A percentile compares a stretch with the other conserved stretches of the same genome.
Conservation (phyloP, 768 basidiomycete species). For the Crepidotus variabilis region DNA sequence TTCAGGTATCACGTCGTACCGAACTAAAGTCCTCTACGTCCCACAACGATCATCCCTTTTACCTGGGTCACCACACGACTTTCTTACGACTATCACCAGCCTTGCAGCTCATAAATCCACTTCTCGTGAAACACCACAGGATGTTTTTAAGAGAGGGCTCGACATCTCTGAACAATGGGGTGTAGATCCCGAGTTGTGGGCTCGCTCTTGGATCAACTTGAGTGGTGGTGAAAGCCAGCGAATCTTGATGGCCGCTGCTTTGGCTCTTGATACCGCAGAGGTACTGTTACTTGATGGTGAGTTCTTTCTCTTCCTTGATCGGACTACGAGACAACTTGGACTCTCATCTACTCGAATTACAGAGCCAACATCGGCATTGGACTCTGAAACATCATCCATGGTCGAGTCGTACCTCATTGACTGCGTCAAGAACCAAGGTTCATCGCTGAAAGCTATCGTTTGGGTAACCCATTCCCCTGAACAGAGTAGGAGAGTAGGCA, state of each 20-base stretch:
- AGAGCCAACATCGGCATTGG: slow-evolving; percentile 92
- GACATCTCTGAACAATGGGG: slow-evolving; percentile 64
- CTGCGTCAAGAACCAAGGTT: slow-evolving; percentile 44
- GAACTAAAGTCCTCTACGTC: slow-evolving; percentile 79
- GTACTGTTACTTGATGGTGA: slow-evolving; percentile 77
- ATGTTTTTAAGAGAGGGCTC: slow-evolving; percentile 35
- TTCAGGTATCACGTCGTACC: slow-evolving; percentile 66
- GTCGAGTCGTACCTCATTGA: slow-evolving; percentile 63
- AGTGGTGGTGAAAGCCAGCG: slow-evolving; percentile 88
- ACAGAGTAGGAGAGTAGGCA: slow-evolving; percentile 73
- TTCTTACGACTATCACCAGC: slow-evolving; percentile 52
- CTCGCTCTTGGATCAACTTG: slow-evolving; percentile 71
- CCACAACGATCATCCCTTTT: slow-evolving; percentile 89
- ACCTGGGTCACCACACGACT: slow-evolving; percentile 73
- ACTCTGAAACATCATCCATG: slow-evolving; percentile 55
- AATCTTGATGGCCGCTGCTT: slow-evolving; percentile 71
- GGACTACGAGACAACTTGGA: background rate
- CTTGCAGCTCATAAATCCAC: slow-evolving; percentile 44
- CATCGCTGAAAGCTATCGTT: slow-evolving; percentile 64
- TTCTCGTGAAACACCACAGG: slow-evolving; percentile 10
- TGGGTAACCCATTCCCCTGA: slow-evolving; percentile 91
- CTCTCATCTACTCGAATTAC: background rate
- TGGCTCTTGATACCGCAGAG: slow-evolving; percentile 73
- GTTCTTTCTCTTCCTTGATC: slow-evolving; percentile 17
- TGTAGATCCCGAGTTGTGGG: slow-evolving; percentile 67